Evolutionary conservation across 2,329 filamentous ascomycete genomes (phyloP).

Genomic region (Kalmusia sp.): DNA sequence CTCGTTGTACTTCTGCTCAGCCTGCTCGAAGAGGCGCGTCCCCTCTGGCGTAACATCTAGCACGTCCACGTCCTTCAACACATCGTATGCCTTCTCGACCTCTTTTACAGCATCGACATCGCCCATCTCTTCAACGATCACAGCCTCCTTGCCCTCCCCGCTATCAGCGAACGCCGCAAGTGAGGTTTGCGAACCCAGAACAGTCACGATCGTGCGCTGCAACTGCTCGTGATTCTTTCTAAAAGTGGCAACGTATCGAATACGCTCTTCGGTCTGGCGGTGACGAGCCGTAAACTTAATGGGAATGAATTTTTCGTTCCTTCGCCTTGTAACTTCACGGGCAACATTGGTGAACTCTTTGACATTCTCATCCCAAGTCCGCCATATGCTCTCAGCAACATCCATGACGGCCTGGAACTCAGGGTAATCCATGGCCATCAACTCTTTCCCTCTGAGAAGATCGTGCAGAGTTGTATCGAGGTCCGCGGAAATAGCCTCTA

Average conservation of each 20-base stretch:
- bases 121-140: conserved; percentile 90
- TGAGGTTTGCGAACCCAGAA: conserved; percentile 72
- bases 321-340: conserved; percentile 88
- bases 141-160: conserved; percentile 52
- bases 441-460: conserved; percentile 81
- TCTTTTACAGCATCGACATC: conserved; percentile 97
- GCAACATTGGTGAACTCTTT: conserved; percentile 99
- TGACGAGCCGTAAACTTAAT: conserved; percentile 95
- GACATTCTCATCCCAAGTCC: conserved; percentile 91
- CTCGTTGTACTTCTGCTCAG: conserved; percentile 96
- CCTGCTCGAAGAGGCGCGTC: conserved; percentile 89
- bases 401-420: conserved; percentile 89
- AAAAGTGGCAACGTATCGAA: conserved; percentile 95
- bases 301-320: conserved; percentile 97
- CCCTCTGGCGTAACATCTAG: conserved; percentile 90
- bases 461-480: conserved; percentile 86
- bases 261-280: conserved; percentile 83
- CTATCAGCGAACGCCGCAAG: conserved; percentile 52
- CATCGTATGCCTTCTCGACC: conserved; percentile 92
- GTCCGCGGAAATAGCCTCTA: conserved; percentile 94
- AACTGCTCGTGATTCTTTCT: conserved; percentile 97
- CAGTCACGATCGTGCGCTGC: conserved; percentile 93
- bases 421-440: conserved; percentile 90
- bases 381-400: conserved; percentile 84
- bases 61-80: conserved; percentile 92